Base-by-base conservation (phyloP, 805 yeast species). In the Hemisphaericaspora nanyangensis region DNA sequence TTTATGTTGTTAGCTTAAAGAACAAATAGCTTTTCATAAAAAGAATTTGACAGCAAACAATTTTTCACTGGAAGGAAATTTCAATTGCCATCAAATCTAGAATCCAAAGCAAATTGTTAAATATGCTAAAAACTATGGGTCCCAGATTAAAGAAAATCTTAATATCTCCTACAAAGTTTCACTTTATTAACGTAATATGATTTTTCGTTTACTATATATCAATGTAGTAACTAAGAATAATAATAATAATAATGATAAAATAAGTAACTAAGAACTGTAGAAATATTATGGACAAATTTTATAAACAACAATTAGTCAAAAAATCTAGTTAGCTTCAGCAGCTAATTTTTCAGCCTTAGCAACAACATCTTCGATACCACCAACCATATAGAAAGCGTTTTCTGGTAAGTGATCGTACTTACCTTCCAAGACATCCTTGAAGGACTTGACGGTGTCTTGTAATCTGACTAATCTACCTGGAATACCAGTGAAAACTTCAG, bases 361-460 rank as follows among this genome's bases (percentile, higher is more conserved):
- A 70, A 89, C 73, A 60, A 82, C 99, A 74, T 93, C 99, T 71
- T 90, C 97, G 64, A 93, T 90, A 79, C 96, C 96, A 79, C 99
- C 99, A 74, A 93, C 99, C 99, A 93, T 93, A 77, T 93, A 93
- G 95, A 93, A 93, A 62, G 99, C 99, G 70, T 84, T 86, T 80
- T 93, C 99, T 69, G 99, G 99, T 64, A 93, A 82, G 78, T 84
- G 83, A 76, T 93, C 99, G 80, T 93, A 89, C 81, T 93, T 93
- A 78, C 99, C 99, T 29, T 80, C 97, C 64, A 93, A 82, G 61
- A 93, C 96, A 63, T 82, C 99, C 80, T 80, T 89, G 91, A 93
- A 93, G 45, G 98, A 91, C 55, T 73, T 68, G 67, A 93, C 76
- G 59, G 98, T 93, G 62, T 93, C 98, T 79, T 86, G 85, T 70